Percentiles rank a stretch among this genome's conserved stretches.
These are phyloP conservation scores for Phytophthora kernoviae DNA, from an alignment of 352 stramenopile genomes.

Conservation along the genomic window DNA sequence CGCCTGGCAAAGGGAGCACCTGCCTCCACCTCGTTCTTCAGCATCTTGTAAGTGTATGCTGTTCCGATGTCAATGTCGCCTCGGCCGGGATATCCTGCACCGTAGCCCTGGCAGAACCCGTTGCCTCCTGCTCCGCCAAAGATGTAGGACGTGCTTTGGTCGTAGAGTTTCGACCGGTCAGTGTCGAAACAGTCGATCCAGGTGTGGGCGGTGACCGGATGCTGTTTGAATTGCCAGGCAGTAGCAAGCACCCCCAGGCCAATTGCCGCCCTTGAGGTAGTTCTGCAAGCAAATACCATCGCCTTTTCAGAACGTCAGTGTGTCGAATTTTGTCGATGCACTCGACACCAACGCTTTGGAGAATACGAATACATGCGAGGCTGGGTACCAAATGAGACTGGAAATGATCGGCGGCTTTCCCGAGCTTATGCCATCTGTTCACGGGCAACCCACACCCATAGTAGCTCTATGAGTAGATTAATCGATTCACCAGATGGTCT, in stretches of 20 bases:
- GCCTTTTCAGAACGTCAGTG: too few species aligned
- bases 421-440: slow-evolving; percentile 5
- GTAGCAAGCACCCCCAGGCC: not conserved
- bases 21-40: slow-evolving; percentile 48
- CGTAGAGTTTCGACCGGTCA: slow-evolving; percentile 46
- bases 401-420: slow-evolving; percentile 20
- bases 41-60: slow-evolving; percentile 58
- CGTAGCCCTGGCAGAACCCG: slow-evolving; percentile 52
- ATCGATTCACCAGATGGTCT: slow-evolving; percentile 11
- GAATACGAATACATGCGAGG: slow-evolving; percentile 11
- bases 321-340: slow-evolving; percentile 5
- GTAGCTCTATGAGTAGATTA: slow-evolving; percentile 17
- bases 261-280: not conserved
- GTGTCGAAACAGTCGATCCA: slow-evolving; percentile 57
- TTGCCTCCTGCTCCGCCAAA: slow-evolving; percentile 48
- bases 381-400: slow-evolving; percentile 5
- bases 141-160: slow-evolving; percentile 50
- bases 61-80: slow-evolving; percentile 30
- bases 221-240: not conserved
- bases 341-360: slow-evolving; percentile 1
- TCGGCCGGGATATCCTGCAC: slow-evolving; percentile 42
- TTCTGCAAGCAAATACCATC: not conserved
- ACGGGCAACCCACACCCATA: slow-evolving; percentile 3
- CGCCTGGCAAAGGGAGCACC: slow-evolving; percentile 40
- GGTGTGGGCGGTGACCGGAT: slow-evolving; percentile 34